phyloP scores from a whole-genome alignment of 1,284 basidiomycete species.

The Exobasidium cylindrosporum region DNA sequence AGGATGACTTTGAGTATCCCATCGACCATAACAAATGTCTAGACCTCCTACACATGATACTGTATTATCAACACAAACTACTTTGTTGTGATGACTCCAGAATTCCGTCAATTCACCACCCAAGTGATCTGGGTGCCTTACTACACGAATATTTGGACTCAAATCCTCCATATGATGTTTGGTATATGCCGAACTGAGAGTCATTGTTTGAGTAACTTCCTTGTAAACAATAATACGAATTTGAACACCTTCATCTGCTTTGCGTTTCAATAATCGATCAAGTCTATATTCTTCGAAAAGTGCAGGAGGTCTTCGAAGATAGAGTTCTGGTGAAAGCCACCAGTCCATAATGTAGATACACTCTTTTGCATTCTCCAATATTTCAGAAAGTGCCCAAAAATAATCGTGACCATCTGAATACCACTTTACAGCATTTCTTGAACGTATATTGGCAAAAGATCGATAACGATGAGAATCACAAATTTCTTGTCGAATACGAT shows the following conservation, averaged over 20 bases:
- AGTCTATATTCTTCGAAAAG: slow-evolving; percentile 78
- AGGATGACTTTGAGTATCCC: slow-evolving; percentile 63
- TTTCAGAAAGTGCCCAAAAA: slow-evolving; percentile 71
- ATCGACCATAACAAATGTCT: slow-evolving; percentile 89
- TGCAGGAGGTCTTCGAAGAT: slow-evolving; percentile 82
- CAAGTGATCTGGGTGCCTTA: slow-evolving; percentile 59
- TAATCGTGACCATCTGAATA: slow-evolving; percentile 65
- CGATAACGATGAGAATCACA: slow-evolving; percentile 75
- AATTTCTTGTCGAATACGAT: slow-evolving; percentile 68
- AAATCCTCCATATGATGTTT: slow-evolving; percentile 73
- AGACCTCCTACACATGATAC: slow-evolving; percentile 69
- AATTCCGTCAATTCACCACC: slow-evolving; percentile 22
- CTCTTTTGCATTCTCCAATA: slow-evolving; percentile 20
- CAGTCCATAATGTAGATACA: slow-evolving; percentile 28
- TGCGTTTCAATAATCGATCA: slow-evolving; percentile 75
- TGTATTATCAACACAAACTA: slow-evolving; percentile 71
- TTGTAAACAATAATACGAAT: slow-evolving; percentile 71
- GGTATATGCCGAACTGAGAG: slow-evolving; percentile 24
- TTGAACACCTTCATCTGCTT: slow-evolving; percentile 84
- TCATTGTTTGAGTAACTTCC: slow-evolving; percentile 77
- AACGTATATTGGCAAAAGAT: slow-evolving; percentile 72
- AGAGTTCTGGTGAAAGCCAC: slow-evolving; percentile 80
- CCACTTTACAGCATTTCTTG: slow-evolving; percentile 80
- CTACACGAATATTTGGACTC: slow-evolving; percentile 79
- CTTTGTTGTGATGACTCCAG: slow-evolving; percentile 58